These are phyloP conservation scores for Bretziella fagacearum DNA, from an alignment of 2,329 filamentous ascomycete genomes.

Conservation along the genomic window DNA sequence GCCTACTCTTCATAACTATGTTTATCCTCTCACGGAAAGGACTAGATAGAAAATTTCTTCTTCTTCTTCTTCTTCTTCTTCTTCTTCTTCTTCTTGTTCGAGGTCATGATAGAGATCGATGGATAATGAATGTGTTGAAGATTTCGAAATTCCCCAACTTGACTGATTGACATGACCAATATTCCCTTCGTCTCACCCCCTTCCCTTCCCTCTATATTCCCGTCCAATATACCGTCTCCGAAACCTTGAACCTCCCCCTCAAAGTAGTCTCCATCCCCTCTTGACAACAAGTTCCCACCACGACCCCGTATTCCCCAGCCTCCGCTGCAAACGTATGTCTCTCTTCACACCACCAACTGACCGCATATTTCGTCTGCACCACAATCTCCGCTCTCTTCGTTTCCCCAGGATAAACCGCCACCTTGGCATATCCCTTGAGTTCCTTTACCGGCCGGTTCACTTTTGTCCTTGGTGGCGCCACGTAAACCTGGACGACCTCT, in stretches of 20 bases:
- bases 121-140: too few relatives aligned
- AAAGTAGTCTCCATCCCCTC: conserved; percentile 32
- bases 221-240: conserved; percentile 49
- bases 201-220: conserved; percentile 31
- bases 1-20: too few relatives aligned
- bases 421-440: conserved; percentile 49
- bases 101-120: too few relatives aligned
- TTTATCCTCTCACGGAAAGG: too few relatives aligned
- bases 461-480: conserved; percentile 32
- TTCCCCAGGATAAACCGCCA: conserved; percentile 42
- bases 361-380: conserved; percentile 45
- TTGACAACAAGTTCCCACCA: conserved; percentile 41
- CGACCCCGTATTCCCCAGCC: conserved; percentile 45
- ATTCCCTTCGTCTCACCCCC: not conserved
- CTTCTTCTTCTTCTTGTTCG: too few relatives aligned
- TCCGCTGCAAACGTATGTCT: conserved; percentile 48
- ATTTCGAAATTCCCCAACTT: too few relatives aligned
- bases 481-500: conserved; percentile 42
- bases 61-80: too few relatives aligned
- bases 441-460: conserved; percentile 44
- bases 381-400: conserved; percentile 38
- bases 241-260: conserved; percentile 36
- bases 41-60: too few relatives aligned
- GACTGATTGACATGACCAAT: too few relatives aligned
- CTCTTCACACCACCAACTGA: conserved; percentile 55